Conservation (phyloP, 169 alveolate genomes). For the Cyclospora cayetanensis region DNA sequence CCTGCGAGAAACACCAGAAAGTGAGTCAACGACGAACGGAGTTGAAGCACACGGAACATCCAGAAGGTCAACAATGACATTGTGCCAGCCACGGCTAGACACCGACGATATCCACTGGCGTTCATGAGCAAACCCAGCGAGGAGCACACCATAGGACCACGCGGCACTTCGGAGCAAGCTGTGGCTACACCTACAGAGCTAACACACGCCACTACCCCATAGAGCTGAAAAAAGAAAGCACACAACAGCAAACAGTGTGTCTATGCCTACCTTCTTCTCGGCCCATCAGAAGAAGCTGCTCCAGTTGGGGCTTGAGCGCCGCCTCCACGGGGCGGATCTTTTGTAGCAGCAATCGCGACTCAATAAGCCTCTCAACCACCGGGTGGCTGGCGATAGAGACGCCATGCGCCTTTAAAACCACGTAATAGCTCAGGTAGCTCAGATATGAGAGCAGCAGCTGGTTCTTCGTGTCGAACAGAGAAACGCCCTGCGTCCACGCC, state of each 20-base stretch:
- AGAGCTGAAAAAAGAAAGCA: neutral
- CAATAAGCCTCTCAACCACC: conserved; percentile 79
- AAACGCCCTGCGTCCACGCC: conserved; percentile 79
- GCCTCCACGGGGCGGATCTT: conserved; percentile 81
- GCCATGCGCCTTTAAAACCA: conserved; percentile 80
- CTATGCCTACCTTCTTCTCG: neutral
- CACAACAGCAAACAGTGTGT: neutral
- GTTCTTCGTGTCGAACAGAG: conserved; percentile 78
- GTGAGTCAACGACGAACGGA: too few relatives aligned
- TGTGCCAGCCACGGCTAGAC: too few relatives aligned
- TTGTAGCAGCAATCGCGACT: conserved; percentile 78
- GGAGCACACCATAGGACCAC: too few relatives aligned
- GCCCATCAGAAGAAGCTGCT: conserved; percentile 69
- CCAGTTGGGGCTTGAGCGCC: conserved; percentile 76
- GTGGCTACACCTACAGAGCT: too few relatives aligned
- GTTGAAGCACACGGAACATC: too few relatives aligned
- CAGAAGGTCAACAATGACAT: too few relatives aligned
- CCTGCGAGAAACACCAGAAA: too few relatives aligned
- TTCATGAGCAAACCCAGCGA: too few relatives aligned
- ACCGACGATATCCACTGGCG: too few relatives aligned
- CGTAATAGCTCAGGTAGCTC: conserved; percentile 79
- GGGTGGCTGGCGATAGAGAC: conserved; percentile 79
- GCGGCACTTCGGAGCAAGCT: too few relatives aligned
- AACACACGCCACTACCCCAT: neutral
- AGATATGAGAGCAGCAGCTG: conserved; percentile 80